phyloP scores from a whole-genome alignment of 2,329 filamentous ascomycete species.

The Pseudogymnoascus sp. region DNA sequence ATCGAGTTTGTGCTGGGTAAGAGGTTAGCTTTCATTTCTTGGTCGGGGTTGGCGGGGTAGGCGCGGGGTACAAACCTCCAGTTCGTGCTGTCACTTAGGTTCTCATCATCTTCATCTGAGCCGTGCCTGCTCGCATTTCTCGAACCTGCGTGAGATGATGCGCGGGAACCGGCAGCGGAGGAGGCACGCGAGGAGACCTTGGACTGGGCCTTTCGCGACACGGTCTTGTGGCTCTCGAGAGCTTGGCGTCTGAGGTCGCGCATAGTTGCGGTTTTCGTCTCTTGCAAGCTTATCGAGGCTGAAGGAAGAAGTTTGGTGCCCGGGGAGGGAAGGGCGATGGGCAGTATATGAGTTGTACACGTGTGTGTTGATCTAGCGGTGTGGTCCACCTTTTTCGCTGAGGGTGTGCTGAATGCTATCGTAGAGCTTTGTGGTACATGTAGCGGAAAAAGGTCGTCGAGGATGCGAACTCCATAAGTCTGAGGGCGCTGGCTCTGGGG shows the following conservation, averaged over 20 bases:
- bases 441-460: background rate
- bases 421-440: constrained; percentile 2
- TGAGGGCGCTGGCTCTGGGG: background rate
- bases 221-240: constrained; percentile 49
- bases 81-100: constrained; percentile 43
- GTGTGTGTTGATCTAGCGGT: background rate
- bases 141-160: constrained; percentile 39
- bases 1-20: constrained; percentile 37
- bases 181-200: constrained; percentile 37
- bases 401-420: constrained; percentile 3
- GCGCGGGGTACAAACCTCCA: constrained; percentile 36
- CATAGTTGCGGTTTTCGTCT: background rate
- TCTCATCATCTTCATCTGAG: constrained; percentile 45
- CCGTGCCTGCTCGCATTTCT: constrained; percentile 39
- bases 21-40: background rate
- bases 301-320: background rate
- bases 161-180: constrained; percentile 40
- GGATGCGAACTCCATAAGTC: constrained; percentile 1
- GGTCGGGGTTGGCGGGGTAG: background rate
- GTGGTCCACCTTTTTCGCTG: background rate
- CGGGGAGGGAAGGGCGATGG: background rate
- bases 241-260: constrained; percentile 43
- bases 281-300: background rate
- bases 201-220: constrained; percentile 47
- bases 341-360: background rate